Evolutionary conservation across 2,329 filamentous ascomycete genomes (phyloP), one percentile per base, ranked within the genome.

Genomic region (Fragosphaeria purpurea): DNA sequence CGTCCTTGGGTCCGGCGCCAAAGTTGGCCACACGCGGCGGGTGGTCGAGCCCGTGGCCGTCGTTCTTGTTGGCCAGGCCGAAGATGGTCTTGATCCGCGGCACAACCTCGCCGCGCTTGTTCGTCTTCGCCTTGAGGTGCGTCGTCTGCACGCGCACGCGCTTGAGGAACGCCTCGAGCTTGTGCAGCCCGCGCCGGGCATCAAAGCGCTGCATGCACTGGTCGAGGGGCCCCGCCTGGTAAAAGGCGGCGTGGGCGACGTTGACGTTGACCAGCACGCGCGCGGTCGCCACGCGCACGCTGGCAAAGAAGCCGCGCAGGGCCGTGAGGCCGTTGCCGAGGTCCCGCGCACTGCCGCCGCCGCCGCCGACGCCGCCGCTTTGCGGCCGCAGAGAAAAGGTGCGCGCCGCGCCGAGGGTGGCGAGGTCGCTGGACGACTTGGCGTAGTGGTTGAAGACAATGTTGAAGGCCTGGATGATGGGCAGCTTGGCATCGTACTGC

Each of bases 381-480:
- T 44, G 5, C 2, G 42, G 7, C 10, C 31, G 32, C 12, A 61
- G 49, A 0, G 55, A 38, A 35, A 68, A 68, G 4, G 50, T 61
- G 53, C 62, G 65, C 37, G 55, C 55, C 6, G 58, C 41, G 1
- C 65, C 67, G 33, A 68, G 55, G 0, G 62, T 60, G 30, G 56
- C 56, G 2, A 65, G 45, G 3, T 49, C 51, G 11, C 41, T 46
- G 1, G 55, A 41, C 1, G 61, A 55, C 55, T 64, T 67, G 42
- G 62, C 50, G 38, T 63, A 59, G 50, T 70, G 63, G 40, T 67
- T 67, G 2, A 87, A 69, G 53, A 76, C 87, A 62, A 84, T 85
- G 61, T 90, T 79, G 55, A 89, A 65, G 3, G 83, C 87, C 64
- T 87, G 89, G 2, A 90, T 72, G 30, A 89, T 58, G 7, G 59